These are phyloP conservation scores for Sutorius australiensis DNA, from an alignment of 768 basidiomycete species.

Conservation along the genomic window DNA sequence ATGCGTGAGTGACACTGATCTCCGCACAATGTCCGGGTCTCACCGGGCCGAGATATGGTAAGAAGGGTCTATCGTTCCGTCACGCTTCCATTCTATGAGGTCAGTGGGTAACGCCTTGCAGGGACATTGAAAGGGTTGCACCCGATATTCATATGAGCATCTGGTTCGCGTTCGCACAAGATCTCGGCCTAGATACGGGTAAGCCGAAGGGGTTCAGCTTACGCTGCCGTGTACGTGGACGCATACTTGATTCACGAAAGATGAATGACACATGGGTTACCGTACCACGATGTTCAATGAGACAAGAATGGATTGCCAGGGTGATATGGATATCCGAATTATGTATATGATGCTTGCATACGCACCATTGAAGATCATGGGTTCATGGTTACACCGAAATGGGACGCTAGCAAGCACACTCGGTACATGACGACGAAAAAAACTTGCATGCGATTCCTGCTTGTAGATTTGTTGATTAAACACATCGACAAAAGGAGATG, in stretches of 20 bases:
- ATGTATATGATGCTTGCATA: neutral
- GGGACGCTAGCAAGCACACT: too few relatives aligned
- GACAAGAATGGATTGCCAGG: neutral
- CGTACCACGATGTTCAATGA: neutral
- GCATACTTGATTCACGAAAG: neutral
- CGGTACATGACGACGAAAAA: too few relatives aligned
- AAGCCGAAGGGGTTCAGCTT: neutral
- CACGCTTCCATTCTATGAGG: neutral
- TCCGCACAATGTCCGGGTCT: neutral
- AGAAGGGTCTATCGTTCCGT: neutral
- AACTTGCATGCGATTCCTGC: too few relatives aligned
- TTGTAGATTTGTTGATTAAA: too few relatives aligned
- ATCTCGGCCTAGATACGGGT: neutral
- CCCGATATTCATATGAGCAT: too few relatives aligned
- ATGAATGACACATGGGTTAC: neutral
- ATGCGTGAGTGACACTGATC: too few relatives aligned
- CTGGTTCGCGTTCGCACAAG: neutral
- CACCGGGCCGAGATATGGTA: too few relatives aligned
- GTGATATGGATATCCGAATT: neutral
- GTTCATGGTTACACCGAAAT: neutral
- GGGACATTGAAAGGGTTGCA: neutral
- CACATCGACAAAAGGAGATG: too few relatives aligned
- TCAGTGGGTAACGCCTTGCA: neutral
- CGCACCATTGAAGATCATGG: too few relatives aligned
- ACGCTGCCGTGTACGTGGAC: neutral